Evolutionary conservation across 148 eudicot genomes (phyloP), one percentile per base, ranked within the genome.

Genomic region (Amaranthus cruentus): DNA sequence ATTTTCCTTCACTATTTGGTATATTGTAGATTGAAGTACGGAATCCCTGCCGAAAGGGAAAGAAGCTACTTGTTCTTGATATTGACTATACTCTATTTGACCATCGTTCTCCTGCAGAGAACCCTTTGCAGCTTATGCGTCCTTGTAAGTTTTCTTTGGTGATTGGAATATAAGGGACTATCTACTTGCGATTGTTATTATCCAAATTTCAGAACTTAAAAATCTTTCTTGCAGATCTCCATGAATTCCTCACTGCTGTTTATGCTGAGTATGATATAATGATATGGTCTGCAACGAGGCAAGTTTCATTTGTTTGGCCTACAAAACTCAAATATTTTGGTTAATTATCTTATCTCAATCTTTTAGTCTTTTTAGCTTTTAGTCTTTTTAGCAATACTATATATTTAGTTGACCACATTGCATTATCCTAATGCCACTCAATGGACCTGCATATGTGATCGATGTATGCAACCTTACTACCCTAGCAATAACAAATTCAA

Each of bases 201-300:
- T 75, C 48, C 9, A 9, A 2, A 28, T 13, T 46, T 15, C 74
- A 28, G 62, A 60, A 64, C 66, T 51, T n/a, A 46, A 52, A 18
- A 55, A 14, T 70, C 9, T 49, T 74, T 47, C 28, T 49, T 82
- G 84, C 89, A 95, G 97, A 91, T 87, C 91, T 95, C 57, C 98
- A 95, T 54, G 98, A 91, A 77, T 95, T 91, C 77, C 96, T 95
- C 55, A 76, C 96, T 6, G 96, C 98, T 77, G 96, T 82, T 79
- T 95, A 95, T 90, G 91, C 97, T 4, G 97, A 91, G 84, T 95
- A 91, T 83, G 98, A 95, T 80, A 91, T 95, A 59, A 88, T 95
- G 81, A 95, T 95, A 85, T 95, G 98, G 98, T 95, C 98, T 81
- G 98, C 98, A 65, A 95, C 98, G 73, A 88, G 96, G 98, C 88